Evolutionary conservation across 345 rosid genomes (phyloP), one percentile per base, ranked within the genome.

Genomic region (Psidium guajava): DNA sequence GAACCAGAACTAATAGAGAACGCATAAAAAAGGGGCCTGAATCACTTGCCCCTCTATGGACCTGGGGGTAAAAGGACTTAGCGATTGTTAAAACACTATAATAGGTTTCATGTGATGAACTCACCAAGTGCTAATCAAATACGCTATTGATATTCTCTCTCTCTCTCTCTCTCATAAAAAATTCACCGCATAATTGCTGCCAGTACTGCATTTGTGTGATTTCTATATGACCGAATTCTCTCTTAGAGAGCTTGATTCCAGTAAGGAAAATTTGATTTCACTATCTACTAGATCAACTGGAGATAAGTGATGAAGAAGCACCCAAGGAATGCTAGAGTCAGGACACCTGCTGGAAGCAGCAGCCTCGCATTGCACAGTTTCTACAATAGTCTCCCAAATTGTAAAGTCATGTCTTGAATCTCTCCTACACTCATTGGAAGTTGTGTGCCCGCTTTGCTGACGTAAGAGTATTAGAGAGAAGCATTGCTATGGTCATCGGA

Each of bases 401-500:
- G 77, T 69, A 32, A 36, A 69, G 47, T 69, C 77, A 18, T 8
- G 22, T 69, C 77, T 32, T 69, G 77, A 54, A 82, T 51, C 42
- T 51, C 42, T 54, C 52, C 27, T 75, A 53, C 54, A 50, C 16
- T 91, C 90, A 94, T 82, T 90, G 83, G 83, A 94, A 91, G 86
- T 92, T 90, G 88, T 90, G 88, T 53, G 85, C 54, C 86, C 97
- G 92, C 93, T 94, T 94, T 16, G 98, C 96, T 1, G 99, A 92
- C 61, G 54, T 87, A 82, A 97, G 92, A n/a, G 98, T 95, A 86
- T 96, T 95, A 11, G 95, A 90, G 11, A 94, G 94, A 84, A 96
- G 99, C 98, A 96, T 93, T 42, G 96, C 98, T 85, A 94, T 93
- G 11, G 98, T 95, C 98, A 96, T 95, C 1, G 98, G 96, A 86